These are phyloP conservation scores for Andrographis paniculata DNA, from an alignment of 305 asterid genomes.

Conservation along the genomic window DNA sequence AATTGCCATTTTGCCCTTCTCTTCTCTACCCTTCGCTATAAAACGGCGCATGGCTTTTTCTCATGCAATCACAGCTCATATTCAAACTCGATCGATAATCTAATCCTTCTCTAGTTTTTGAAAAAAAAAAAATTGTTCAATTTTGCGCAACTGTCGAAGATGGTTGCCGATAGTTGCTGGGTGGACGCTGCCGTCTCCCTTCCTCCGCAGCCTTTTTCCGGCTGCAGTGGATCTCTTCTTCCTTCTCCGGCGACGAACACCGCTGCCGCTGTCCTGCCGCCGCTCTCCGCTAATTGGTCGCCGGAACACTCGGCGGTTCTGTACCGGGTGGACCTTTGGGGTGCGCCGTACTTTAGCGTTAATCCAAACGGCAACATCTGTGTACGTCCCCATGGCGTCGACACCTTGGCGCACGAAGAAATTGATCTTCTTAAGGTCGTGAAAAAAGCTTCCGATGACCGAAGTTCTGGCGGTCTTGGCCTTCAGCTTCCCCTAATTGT, in stretches of 20 bases:
- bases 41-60: too few relatives aligned
- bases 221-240: slow-evolving; percentile 56
- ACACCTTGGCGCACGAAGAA: slow-evolving; percentile 70
- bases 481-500: slow-evolving; percentile 69
- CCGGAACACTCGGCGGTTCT: slow-evolving; percentile 57
- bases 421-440: slow-evolving; percentile 88
- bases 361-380: slow-evolving; percentile 71
- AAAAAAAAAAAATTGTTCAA: slow-evolving; percentile 3
- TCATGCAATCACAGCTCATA: too few relatives aligned
- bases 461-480: slow-evolving; percentile 65
- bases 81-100: too few relatives aligned
- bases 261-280: slow-evolving; percentile 13
- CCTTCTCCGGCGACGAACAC: slow-evolving; percentile 39
- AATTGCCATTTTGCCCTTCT: too few relatives aligned
- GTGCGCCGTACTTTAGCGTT: slow-evolving; percentile 80
- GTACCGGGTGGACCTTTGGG: slow-evolving; percentile 84
- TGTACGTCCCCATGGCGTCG: slow-evolving; percentile 59
- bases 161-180: slow-evolving; percentile 78
- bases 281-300: slow-evolving; percentile 53
- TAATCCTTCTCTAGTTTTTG: slow-evolving; percentile 92
- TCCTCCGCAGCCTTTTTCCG: slow-evolving; percentile 45
- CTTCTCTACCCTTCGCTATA: too few relatives aligned
- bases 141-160: slow-evolving; percentile 37
- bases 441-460: slow-evolving; percentile 71
- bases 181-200: slow-evolving; percentile 56